phyloP scores from a whole-genome alignment of 2,329 filamentous ascomycete genomes.

The Emmonsia crescens region DNA sequence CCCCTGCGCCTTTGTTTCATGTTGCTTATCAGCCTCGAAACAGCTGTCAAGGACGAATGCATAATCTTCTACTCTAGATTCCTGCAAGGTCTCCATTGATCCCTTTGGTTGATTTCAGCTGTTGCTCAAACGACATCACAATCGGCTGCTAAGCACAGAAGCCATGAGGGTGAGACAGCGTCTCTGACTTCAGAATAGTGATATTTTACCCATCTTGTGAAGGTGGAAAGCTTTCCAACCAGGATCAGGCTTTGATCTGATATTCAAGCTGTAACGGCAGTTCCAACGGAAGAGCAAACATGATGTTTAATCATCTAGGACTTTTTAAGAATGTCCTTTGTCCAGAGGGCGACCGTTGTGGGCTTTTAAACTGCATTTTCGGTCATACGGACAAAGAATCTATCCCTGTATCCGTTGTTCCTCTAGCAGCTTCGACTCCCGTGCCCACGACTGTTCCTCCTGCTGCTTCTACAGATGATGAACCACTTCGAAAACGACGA shows the following conservation, averaged over 20 bases:
- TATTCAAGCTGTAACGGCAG: background rate
- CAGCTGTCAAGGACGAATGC: background rate
- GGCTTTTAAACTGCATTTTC: conserved; percentile 49
- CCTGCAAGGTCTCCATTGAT: background rate
- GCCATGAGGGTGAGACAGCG: background rate
- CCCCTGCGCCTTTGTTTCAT: background rate
- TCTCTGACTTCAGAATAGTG: background rate
- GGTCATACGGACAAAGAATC: conserved; percentile 32
- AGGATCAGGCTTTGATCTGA: background rate
- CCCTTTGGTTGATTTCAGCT: background rate
- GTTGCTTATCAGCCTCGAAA: background rate
- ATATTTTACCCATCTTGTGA: background rate
- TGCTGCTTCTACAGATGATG: conserved; percentile 5
- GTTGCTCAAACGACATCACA: background rate
- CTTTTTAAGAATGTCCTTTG: conserved; percentile 44
- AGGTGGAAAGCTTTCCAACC: background rate
- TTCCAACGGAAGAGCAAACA: conserved; percentile 4
- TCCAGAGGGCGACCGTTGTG: conserved; percentile 41
- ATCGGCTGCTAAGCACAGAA: background rate
- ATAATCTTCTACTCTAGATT: background rate
- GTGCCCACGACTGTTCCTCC: background rate
- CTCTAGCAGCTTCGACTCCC: background rate
- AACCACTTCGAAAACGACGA: conserved; percentile 24
- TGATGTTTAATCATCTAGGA: conserved; percentile 47
- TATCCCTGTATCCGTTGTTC: conserved; percentile 7